Evolutionary conservation across 2,329 filamentous ascomycete species (phyloP).

Genomic region (Myriosclerotinia duriaeana): DNA sequence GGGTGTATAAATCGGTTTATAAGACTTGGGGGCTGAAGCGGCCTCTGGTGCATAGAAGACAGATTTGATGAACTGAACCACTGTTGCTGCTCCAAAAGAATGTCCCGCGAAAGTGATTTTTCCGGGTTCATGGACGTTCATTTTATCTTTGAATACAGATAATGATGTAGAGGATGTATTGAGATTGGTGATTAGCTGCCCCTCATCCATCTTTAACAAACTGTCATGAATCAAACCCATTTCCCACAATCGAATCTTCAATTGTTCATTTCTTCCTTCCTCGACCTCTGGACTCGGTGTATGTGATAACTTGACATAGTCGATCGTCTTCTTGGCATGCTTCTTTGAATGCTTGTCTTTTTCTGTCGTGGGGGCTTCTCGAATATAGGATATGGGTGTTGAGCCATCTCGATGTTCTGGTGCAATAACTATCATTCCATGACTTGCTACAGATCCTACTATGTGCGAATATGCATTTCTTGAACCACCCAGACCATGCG

Average conservation of each 20-base stretch:
- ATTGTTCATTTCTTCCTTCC: slow-evolving; percentile 65
- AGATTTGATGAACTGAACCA: slow-evolving; percentile 75
- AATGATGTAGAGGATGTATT: slow-evolving; percentile 53
- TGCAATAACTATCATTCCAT: slow-evolving; percentile 77
- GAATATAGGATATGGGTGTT: slow-evolving; percentile 70
- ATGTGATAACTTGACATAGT: slow-evolving; percentile 59
- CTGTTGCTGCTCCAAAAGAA: slow-evolving; percentile 75
- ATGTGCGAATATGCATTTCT: slow-evolving; percentile 85
- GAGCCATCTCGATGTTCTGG: slow-evolving; percentile 83
- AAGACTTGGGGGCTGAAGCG: slow-evolving; percentile 47
- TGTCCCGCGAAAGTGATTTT: slow-evolving; percentile 75
- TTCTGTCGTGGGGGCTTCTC: slow-evolving; percentile 44
- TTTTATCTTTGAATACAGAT: slow-evolving; percentile 56
- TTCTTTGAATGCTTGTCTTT: slow-evolving; percentile 34
- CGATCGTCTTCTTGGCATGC: slow-evolving; percentile 39
- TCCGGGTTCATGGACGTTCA: slow-evolving; percentile 70
- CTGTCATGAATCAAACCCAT: slow-evolving; percentile 69
- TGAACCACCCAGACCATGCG: slow-evolving; percentile 78
- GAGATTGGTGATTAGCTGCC: slow-evolving; percentile 51
- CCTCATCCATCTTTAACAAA: slow-evolving; percentile 63
- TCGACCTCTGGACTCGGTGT: slow-evolving; percentile 64
- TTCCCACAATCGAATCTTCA: slow-evolving; percentile 78
- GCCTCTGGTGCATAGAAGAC: slow-evolving; percentile 61
- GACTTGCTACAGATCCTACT: slow-evolving; percentile 73
- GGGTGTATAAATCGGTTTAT: slow-evolving; percentile 63